Evolutionary conservation across 2,329 filamentous ascomycete species (phyloP), one percentile per base, ranked within the genome.

Genomic region (Trichophyton mentagrophytes): DNA sequence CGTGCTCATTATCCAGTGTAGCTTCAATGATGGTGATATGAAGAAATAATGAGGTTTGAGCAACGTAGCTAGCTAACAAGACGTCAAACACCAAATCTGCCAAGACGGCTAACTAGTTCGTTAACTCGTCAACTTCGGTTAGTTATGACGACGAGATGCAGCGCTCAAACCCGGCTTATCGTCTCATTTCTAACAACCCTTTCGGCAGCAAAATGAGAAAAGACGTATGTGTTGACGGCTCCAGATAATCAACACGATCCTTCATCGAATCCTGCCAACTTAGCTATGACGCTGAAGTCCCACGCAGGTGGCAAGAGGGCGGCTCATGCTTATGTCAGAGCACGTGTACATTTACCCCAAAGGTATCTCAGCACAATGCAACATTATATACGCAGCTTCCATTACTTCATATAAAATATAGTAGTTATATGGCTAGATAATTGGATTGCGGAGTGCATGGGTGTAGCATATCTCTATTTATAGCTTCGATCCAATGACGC

Each of bases 401-500:
- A 17, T n/a, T 44, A 17, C 15, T 44, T 44, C 40, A 44, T 44
- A 44, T 38, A 38, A 38, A 13, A 38, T 9, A 38, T 38, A 13
- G 33, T 38, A 38, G 9, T 38, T 9, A 38, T 13, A 38, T 13
- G 9, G 33, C 33, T 13, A 38, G 33, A 38, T 13, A 13, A 13
- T 4, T 44, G 17, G 40, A n/a, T 7, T 44, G 40, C n/a, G n/a
- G 40, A n/a, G n/a, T n/a, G 15, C n/a, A 7, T n/a, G 40, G 7
- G n/a, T 44, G 15, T n/a, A 17, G 40, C 4, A 8, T 55, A n/a
- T 44, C 5, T 38, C 15, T n/a, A 36, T 17, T 67, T 70, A 78
- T 61, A 78, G 61, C 66, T 74, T 77, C 22, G 76, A 71, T 33
- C 67, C 67, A 60, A 77, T 66, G 2, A 70, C 69, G 60, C 71